phyloP scores from a whole-genome alignment of 257 asterid species.

The Petrea volubilis region DNA sequence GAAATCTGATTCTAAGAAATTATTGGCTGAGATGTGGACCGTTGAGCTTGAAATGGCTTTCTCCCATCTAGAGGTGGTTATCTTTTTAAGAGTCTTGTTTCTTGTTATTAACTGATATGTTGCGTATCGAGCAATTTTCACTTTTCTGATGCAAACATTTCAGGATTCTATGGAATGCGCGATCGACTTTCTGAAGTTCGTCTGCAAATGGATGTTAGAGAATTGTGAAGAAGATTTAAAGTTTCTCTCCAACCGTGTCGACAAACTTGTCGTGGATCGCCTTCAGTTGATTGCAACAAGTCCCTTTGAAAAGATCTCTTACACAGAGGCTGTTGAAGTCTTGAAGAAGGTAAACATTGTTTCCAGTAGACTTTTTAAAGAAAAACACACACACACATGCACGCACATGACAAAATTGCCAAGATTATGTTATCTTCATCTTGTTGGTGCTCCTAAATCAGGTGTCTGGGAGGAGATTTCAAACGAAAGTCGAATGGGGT shows the following conservation, averaged over 20 bases:
- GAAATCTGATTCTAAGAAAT: conserved; percentile 45
- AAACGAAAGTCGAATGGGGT: conserved; percentile 64
- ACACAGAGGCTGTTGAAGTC: conserved; percentile 63
- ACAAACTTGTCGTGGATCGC: conserved; percentile 50
- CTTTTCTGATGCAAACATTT: conserved; percentile 18
- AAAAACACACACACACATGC: too few relatives aligned
- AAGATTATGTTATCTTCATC: background rate
- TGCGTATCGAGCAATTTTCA: background rate
- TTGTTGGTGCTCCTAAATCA: conserved; percentile 31
- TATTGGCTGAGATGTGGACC: conserved; percentile 84
- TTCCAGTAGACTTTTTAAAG: background rate
- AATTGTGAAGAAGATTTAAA: conserved; percentile 66
- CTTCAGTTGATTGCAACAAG: conserved; percentile 39
- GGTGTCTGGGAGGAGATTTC: conserved; percentile 45
- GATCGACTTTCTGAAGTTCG: conserved; percentile 63
- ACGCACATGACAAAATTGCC: background rate
- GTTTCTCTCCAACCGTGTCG: conserved; percentile 65
- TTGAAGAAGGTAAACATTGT: conserved; percentile 53
- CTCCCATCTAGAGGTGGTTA: conserved; percentile 59
- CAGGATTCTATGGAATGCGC: conserved; percentile 90
- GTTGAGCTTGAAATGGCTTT: conserved; percentile 87
- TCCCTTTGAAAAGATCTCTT: conserved; percentile 59
- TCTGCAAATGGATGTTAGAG: conserved; percentile 59
- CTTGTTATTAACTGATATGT: background rate
- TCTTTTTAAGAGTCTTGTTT: background rate